A percentile compares a stretch with the other conserved stretches of the same genome.
Conservation (phyloP, 208 protist genomes). For the Crithidia acanthocephali region DNA sequence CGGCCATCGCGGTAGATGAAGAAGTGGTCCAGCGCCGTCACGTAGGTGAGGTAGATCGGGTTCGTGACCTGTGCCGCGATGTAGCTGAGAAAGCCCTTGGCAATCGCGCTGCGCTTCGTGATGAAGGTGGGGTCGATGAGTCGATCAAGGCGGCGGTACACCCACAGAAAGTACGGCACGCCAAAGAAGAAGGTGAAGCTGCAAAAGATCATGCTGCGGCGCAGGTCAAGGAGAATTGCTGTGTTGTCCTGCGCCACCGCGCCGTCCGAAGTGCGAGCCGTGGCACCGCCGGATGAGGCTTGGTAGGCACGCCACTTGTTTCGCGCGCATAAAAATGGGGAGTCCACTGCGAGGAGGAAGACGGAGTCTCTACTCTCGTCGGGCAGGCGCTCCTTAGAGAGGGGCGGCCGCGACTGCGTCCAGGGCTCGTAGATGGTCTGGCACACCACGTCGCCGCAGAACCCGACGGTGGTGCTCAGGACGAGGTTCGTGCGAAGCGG, state of each 20-base stretch:
- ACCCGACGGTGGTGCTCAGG: slow-evolving; percentile 64
- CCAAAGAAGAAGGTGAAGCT: slow-evolving; percentile 78
- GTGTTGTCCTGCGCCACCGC: slow-evolving; percentile 21
- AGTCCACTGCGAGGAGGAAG: slow-evolving; percentile 50
- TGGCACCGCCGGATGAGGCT: background rate
- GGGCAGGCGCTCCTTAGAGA: slow-evolving; percentile 43
- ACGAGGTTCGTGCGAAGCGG: slow-evolving; percentile 61
- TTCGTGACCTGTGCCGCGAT: slow-evolving; percentile 60
- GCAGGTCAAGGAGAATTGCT: slow-evolving; percentile 62
- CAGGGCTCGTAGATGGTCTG: slow-evolving; percentile 69
- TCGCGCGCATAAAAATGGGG: slow-evolving; percentile 38
- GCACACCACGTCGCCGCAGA: slow-evolving; percentile 75
- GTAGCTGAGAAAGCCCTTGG: slow-evolving; percentile 78
- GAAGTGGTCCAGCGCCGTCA: slow-evolving; percentile 75
- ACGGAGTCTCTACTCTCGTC: slow-evolving; percentile 36
- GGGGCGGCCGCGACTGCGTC: slow-evolving; percentile 35
- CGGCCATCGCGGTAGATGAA: slow-evolving; percentile 77
- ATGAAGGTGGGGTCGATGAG: slow-evolving; percentile 46
- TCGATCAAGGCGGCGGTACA: slow-evolving; percentile 59
- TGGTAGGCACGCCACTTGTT: slow-evolving; percentile 13
- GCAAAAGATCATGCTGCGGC: slow-evolving; percentile 79
- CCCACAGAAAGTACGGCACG: slow-evolving; percentile 64
- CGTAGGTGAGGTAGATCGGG: slow-evolving; percentile 70
- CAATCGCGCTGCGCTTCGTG: slow-evolving; percentile 56
- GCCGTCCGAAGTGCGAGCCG: background rate